These are phyloP conservation scores for Globisporangium acanthophoron DNA, from an alignment of 352 stramenopile species.

Conservation along the genomic window DNA sequence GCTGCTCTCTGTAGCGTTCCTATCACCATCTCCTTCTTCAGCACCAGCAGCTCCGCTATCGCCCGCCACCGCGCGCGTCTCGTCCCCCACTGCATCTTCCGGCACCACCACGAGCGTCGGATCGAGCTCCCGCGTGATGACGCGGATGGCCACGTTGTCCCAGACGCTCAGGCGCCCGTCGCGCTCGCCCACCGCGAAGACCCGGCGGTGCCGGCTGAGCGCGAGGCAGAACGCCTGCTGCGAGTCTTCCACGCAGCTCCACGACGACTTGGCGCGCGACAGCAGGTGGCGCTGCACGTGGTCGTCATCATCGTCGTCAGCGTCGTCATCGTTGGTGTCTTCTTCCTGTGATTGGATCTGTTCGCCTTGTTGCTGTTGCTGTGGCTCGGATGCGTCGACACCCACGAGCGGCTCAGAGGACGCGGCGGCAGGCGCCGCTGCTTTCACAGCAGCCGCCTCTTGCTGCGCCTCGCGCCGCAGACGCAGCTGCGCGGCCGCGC, in stretches of 20 bases:
- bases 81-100: constrained; percentile 1
- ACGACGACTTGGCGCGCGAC: constrained; percentile 38
- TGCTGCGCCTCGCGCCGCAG: constrained; percentile 17
- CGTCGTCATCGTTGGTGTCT: constrained; percentile 7
- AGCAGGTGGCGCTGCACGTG: constrained; percentile 58
- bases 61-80: not conserved
- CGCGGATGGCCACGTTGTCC: constrained; percentile 76
- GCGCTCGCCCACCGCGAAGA: constrained; percentile 73
- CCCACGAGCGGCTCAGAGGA: not conserved
- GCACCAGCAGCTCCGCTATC: too few species aligned
- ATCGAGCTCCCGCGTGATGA: constrained; percentile 75
- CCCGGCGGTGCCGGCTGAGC: constrained; percentile 50
- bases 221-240: constrained; percentile 71
- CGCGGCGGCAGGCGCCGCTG: not conserved
- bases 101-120: constrained; percentile 56
- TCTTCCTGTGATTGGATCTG: too few species aligned
- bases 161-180: constrained; percentile 78
- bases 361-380: not conserved
- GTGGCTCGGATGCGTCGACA: not conserved
- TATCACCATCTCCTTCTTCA: too few species aligned
- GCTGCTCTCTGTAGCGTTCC: not conserved
- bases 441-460: not conserved
- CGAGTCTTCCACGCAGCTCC: constrained; percentile 66
- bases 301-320: constrained; percentile 40
- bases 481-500: constrained; percentile 21